A percentile compares a stretch with the other conserved stretches of the same genome.
These are phyloP conservation scores for Hypoxylon cercidicola DNA, from an alignment of 495 filamentous ascomycete species.

Conservation along the genomic window DNA sequence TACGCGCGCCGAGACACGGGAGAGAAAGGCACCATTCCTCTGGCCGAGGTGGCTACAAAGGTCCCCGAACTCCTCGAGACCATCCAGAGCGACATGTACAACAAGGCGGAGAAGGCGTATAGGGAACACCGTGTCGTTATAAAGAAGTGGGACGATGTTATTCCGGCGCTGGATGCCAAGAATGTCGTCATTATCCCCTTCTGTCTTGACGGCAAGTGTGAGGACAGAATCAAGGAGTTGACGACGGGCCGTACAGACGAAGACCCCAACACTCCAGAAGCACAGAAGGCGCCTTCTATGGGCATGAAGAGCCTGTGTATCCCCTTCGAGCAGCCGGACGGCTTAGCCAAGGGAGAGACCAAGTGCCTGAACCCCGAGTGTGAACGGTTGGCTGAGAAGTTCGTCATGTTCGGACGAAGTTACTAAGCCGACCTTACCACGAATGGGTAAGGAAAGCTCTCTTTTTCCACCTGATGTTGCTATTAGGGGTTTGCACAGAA, in stretches of 20 bases:
- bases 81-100: slow-evolving; percentile 88
- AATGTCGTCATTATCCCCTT: slow-evolving; percentile 89
- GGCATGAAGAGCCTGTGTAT: slow-evolving; percentile 98
- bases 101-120: slow-evolving; percentile 80
- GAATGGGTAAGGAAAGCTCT: background rate
- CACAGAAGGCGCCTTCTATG: slow-evolving; percentile 88
- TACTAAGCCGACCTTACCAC: slow-evolving; percentile 50
- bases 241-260: slow-evolving; percentile 78
- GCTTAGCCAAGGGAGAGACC: slow-evolving; percentile 78
- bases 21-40: slow-evolving; percentile 77
- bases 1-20: slow-evolving; percentile 89
- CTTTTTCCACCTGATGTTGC: slow-evolving; percentile 8
- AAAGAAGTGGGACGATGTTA: slow-evolving; percentile 88
- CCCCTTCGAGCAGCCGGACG: slow-evolving; percentile 93
- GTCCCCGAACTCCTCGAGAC: slow-evolving; percentile 84
- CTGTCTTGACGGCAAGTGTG: slow-evolving; percentile 83
- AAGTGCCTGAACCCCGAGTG: slow-evolving; percentile 93
- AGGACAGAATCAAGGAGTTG: slow-evolving; percentile 92
- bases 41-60: slow-evolving; percentile 73
- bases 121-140: slow-evolving; percentile 79
- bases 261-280: slow-evolving; percentile 69
- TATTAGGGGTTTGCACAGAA: slow-evolving; percentile 21
- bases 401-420: slow-evolving; percentile 86
- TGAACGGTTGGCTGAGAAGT: slow-evolving; percentile 73
- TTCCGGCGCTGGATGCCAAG: slow-evolving; percentile 87